Conservation (phyloP, 2,329 filamentous ascomycete species). For the Sporothrix brunneoviolacea region DNA sequence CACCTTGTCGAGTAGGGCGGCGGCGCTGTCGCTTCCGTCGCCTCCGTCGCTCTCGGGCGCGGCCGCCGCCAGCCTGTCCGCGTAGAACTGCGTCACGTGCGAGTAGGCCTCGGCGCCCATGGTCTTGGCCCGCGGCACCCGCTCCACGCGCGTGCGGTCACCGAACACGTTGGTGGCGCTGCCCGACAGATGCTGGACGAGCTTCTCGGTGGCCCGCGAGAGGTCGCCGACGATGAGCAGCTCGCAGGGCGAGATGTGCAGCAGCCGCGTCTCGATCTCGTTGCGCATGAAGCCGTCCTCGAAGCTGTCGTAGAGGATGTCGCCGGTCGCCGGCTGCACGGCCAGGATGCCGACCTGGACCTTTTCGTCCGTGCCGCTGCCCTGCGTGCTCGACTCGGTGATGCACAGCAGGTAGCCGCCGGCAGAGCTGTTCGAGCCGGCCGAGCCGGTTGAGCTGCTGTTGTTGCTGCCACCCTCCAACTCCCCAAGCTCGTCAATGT, state of each 20-base stretch:
- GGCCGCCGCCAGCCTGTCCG: slow-evolving; percentile 47
- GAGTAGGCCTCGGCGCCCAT: slow-evolving; percentile 79
- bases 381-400: slow-evolving; percentile 64
- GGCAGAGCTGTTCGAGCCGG: slow-evolving; percentile 41
- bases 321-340: slow-evolving; percentile 90
- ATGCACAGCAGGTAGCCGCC: slow-evolving; percentile 92
- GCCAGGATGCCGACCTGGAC: slow-evolving; percentile 88
- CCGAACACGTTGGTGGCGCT: slow-evolving; percentile 89
- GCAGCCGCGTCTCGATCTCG: slow-evolving; percentile 88
- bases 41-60: neutral
- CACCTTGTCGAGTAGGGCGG: slow-evolving; percentile 74
- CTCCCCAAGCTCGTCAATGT: slow-evolving; percentile 87
- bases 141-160: slow-evolving; percentile 80
- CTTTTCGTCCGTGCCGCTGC: slow-evolving; percentile 77
- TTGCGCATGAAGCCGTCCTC: slow-evolving; percentile 97
- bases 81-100: slow-evolving; percentile 90
- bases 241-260: slow-evolving; percentile 94
- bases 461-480: slow-evolving; percentile 49
- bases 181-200: slow-evolving; percentile 81
- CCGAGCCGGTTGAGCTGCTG: neutral
- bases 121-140: slow-evolving; percentile 67
- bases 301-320: slow-evolving; percentile 92
- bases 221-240: slow-evolving; percentile 88
- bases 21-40: slow-evolving; percentile 44
- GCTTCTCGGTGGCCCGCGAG: slow-evolving; percentile 84